These are phyloP conservation scores for Monosporascus sp. DNA, from an alignment of 2,329 filamentous ascomycete species.

Conservation along the genomic window DNA sequence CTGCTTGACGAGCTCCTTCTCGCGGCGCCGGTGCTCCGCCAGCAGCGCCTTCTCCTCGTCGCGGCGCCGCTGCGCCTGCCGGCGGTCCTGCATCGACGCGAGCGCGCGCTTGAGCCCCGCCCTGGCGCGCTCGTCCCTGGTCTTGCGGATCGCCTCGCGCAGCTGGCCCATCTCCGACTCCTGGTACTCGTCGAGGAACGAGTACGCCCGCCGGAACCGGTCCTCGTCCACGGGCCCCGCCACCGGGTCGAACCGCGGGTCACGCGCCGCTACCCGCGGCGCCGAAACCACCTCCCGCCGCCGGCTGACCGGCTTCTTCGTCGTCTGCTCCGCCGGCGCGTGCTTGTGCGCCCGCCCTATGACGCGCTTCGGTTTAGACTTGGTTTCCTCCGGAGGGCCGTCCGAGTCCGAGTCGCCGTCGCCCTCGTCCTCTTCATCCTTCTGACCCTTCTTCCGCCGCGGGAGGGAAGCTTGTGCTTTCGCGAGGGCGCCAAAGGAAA, in stretches of 20 bases:
- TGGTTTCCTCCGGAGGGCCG: conserved; percentile 28
- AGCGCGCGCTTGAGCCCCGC: conserved; percentile 67
- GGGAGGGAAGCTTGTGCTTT: conserved; percentile 73
- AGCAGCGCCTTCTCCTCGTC: conserved; percentile 67
- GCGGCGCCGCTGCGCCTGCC: conserved; percentile 65
- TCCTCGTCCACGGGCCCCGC: conserved; percentile 45
- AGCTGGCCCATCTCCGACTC: conserved; percentile 77
- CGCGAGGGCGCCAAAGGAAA: conserved; percentile 87
- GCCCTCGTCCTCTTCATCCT: conserved; percentile 20
- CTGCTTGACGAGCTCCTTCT: conserved; percentile 79
- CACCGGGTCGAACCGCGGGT: conserved; percentile 81
- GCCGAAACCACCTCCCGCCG: conserved; percentile 66
- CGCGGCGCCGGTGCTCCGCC: conserved; percentile 70
- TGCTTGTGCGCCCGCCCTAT: conserved; percentile 70
- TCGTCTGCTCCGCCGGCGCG: conserved; percentile 77
- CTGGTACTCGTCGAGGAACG: conserved; percentile 83
- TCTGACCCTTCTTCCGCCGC: conserved; percentile 27
- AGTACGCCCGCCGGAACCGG: conserved; percentile 68
- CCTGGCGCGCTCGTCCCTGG: conserved; percentile 30
- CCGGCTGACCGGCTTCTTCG: conserved; percentile 78
- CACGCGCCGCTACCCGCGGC: conserved; percentile 60
- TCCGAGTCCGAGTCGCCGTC: conserved; percentile 23
- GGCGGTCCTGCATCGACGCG: conserved; percentile 71
- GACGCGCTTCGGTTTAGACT: conserved; percentile 14
- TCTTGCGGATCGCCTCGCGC: conserved; percentile 60